Evolutionary conservation across 2,329 filamentous ascomycete species (phyloP).

Genomic region (Dothistroma pini): DNA sequence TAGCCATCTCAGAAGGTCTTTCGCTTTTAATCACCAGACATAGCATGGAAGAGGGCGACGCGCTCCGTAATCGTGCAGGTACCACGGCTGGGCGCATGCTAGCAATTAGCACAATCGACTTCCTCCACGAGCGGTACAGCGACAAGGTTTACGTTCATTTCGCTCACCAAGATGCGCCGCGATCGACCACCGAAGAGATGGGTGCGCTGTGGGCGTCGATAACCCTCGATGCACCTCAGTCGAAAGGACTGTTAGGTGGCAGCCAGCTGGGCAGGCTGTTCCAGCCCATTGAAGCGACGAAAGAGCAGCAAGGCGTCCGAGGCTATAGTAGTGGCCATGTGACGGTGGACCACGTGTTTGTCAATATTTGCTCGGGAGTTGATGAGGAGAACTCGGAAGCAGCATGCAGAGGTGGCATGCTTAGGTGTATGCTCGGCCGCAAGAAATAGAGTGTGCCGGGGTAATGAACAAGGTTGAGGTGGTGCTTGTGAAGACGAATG

Average conservation of each 20-base stretch:
- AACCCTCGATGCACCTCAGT: not conserved
- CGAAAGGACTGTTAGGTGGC: conserved; percentile 12
- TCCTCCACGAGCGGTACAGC: conserved; percentile 67
- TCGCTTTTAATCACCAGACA: conserved; percentile 89
- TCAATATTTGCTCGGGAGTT: conserved; percentile 65
- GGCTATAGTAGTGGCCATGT: conserved; percentile 82
- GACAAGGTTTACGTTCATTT: conserved; percentile 68
- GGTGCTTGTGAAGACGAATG: conserved; percentile 20
- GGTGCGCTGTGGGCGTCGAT: conserved; percentile 63
- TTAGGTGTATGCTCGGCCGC: not conserved
- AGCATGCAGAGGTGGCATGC: not conserved
- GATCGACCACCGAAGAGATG: conserved; percentile 66
- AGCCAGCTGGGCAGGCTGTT: conserved; percentile 49
- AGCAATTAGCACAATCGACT: conserved; percentile 69
- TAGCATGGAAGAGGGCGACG: conserved; percentile 89
- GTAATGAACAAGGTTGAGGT: conserved; percentile 25
- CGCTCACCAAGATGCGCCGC: conserved; percentile 67
- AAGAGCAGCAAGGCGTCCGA: conserved; percentile 64
- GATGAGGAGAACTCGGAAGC: conserved; percentile 18
- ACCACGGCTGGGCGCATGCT: conserved; percentile 78
- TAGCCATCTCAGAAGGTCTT: conserved; percentile 65
- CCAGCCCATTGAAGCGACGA: conserved; percentile 65
- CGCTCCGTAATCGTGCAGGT: conserved; percentile 72
- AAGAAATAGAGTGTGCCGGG: not conserved
- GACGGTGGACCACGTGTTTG: conserved; percentile 82